A percentile compares a stretch with the other conserved stretches of the same genome.
These are phyloP conservation scores for Arctium lappa DNA, from an alignment of 129 eudicot species.

Conservation along the genomic window DNA sequence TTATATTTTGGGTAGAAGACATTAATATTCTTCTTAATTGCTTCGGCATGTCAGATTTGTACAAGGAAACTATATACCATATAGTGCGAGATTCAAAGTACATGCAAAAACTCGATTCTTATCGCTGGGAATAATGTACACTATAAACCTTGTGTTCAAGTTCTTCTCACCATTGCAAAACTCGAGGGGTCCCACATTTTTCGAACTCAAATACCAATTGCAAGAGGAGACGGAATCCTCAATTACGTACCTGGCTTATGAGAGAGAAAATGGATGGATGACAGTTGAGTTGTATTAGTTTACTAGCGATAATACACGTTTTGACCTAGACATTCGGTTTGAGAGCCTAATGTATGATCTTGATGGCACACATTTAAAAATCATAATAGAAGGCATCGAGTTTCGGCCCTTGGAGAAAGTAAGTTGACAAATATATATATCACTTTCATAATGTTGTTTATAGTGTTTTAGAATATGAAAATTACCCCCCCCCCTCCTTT, in stretches of 20 bases:
- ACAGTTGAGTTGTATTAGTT: not conserved
- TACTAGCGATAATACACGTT: not conserved
- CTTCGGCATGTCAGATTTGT: no score
- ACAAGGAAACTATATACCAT: no score
- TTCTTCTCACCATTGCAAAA: no score
- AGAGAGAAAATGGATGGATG: not conserved
- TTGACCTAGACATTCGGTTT: not conserved
- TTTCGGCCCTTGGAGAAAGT: not conserved
- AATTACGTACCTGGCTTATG: not conserved
- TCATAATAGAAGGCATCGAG: not conserved
- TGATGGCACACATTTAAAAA: no score
- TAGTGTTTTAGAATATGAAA: no score
- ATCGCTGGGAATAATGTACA: no score
- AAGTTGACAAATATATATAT: not conserved
- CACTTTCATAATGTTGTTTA: no score
- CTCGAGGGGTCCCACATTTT: no score
- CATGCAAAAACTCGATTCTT: not conserved
- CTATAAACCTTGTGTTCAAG: no score
- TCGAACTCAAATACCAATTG: not conserved
- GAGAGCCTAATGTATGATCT: not conserved
- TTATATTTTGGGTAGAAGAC: not conserved
- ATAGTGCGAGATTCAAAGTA: not conserved
- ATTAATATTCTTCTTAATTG: not conserved
- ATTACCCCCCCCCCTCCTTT: not conserved
- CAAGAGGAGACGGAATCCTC: not conserved